These are phyloP conservation scores for Desmodesmus armatus DNA, from an alignment of 139 green algal genomes.

Conservation along the genomic window DNA sequence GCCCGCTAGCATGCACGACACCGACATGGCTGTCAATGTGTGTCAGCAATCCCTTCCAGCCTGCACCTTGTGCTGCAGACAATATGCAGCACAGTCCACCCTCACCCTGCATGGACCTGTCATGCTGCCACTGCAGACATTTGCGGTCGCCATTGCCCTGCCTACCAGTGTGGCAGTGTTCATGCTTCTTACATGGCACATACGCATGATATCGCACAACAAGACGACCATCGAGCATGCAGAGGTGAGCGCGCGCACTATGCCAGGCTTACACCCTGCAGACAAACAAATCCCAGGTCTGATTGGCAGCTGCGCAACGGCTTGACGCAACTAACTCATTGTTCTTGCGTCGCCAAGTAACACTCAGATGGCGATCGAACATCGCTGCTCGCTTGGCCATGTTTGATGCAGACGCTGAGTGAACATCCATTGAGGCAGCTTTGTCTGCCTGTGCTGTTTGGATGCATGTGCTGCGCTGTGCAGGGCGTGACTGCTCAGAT, in stretches of 20 bases:
- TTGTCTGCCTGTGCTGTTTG: background rate
- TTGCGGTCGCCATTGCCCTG: constrained; percentile 64
- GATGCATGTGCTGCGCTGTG: background rate
- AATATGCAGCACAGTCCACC: background rate
- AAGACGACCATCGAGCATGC: constrained; percentile 91
- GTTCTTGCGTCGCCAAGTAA: no score
- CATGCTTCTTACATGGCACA: constrained; percentile 85
- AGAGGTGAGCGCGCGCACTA: constrained; percentile 54
- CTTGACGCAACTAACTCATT: background rate
- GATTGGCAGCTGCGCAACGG: background rate
- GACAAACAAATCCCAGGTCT: background rate
- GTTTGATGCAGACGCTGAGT: background rate
- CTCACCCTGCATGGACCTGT: no score
- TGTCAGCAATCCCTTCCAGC: background rate
- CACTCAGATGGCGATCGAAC: background rate
- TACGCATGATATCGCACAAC: constrained; percentile 77
- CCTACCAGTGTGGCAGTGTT: constrained; percentile 67
- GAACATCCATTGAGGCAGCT: background rate
- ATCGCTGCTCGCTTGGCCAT: background rate
- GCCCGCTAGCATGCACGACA: background rate
- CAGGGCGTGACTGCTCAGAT: constrained; percentile 37
- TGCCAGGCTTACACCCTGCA: background rate
- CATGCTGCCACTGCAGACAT: constrained; percentile 48
- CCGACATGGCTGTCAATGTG: background rate
- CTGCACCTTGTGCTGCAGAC: background rate